phyloP scores from a whole-genome alignment of 495 filamentous ascomycete genomes.

The Penicillium canariense region DNA sequence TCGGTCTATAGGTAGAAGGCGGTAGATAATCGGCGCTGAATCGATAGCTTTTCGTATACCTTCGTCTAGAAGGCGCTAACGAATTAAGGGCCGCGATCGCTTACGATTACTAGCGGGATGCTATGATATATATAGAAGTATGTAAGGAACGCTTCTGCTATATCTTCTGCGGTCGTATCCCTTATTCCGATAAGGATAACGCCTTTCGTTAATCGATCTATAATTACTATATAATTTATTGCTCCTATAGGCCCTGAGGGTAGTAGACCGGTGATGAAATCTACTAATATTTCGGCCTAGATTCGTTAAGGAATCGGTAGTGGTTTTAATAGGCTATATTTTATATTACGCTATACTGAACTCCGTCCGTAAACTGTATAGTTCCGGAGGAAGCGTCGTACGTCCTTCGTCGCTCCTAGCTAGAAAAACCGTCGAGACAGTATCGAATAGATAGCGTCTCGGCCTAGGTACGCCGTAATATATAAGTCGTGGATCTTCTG shows the following conservation, averaged over 20 bases:
- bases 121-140: constrained; percentile 3
- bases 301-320: too few relatives aligned
- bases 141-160: not conserved
- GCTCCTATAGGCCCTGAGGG: not conserved
- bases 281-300: too few relatives aligned
- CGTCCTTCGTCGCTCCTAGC: not conserved
- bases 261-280: not conserved
- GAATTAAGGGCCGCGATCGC: not conserved
- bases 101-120: not conserved
- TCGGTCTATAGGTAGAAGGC: not conserved
- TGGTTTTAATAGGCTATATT: not conserved
- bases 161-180: not conserved
- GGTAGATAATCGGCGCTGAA: constrained; percentile 1
- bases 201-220: not conserved
- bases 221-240: not conserved
- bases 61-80: not conserved
- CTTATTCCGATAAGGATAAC: not conserved
- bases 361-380: not conserved
- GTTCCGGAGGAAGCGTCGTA: not conserved
- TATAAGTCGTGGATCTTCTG: not conserved
- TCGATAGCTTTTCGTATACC: constrained; percentile 2
- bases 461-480: not conserved
- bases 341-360: not conserved
- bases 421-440: constrained; percentile 2
- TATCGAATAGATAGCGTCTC: constrained; percentile 3